phyloP scores from a whole-genome alignment of 2,329 filamentous ascomycete species.

The Ceratocystis harringtonii region DNA sequence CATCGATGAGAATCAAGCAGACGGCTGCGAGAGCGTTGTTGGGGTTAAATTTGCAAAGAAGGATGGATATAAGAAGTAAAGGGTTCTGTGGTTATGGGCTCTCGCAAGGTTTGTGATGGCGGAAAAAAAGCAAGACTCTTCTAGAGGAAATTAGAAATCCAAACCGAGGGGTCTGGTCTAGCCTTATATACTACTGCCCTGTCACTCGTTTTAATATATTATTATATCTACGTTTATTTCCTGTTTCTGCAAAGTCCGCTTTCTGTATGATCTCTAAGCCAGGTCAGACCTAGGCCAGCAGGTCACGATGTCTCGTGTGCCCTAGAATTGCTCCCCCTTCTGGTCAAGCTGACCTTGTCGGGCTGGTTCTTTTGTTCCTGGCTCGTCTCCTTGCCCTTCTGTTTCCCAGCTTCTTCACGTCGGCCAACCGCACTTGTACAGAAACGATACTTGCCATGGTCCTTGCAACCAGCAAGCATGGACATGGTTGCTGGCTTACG shows the following conservation, averaged over 20 bases:
- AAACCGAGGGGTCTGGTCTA: background rate
- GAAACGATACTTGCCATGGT: background rate
- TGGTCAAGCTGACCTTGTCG: background rate
- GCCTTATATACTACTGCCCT: background rate
- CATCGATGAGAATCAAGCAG: background rate
- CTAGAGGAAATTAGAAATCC: background rate
- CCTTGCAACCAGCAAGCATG: background rate
- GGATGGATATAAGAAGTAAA: background rate
- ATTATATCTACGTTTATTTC: background rate
- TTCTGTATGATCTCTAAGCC: background rate
- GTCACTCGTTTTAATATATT: background rate
- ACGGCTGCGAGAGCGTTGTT: background rate
- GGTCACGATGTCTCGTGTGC: slow-evolving; percentile 6
- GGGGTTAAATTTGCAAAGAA: background rate
- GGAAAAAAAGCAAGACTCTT: slow-evolving; percentile 1
- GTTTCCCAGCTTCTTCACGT: background rate
- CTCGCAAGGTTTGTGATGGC: background rate
- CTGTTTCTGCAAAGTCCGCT: background rate
- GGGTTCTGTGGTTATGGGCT: background rate
- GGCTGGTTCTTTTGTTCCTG: background rate
- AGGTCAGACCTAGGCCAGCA: background rate
- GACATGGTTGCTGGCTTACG: background rate
- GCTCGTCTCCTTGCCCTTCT: background rate
- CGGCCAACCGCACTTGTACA: background rate
- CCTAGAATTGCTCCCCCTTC: background rate